Base-by-base conservation (phyloP, 495 filamentous ascomycete genomes). In the Terfezia boudieri region DNA sequence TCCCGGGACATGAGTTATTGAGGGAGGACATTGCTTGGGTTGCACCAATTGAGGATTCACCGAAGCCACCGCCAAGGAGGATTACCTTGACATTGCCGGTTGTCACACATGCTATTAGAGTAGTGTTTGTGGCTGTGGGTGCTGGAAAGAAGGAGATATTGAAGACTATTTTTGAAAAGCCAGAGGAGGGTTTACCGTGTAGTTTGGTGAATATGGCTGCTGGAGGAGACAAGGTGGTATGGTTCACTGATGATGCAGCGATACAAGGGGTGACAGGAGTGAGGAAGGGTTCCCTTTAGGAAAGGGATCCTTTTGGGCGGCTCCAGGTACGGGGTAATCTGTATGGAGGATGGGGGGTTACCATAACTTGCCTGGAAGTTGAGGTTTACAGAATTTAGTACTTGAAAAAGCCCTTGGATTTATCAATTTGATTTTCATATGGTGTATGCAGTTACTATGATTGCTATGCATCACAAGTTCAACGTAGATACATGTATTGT, bases 81-180 rank as follows among this genome's bases (percentile, higher is more conserved):
- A 92, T 98, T 67, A 96, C 90, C 0, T 74, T 98, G 17, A 92
- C 82, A 8, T 68, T 98, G 57, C 87, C 86, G 9, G 90, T 98
- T 38, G 79, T 94, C 37, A 83, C 78, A 10, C 85, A 92, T 63
- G 81, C 81, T 8, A 67, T 84, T 55, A 81, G 77, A 64, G 79
- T 98, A 60, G 90, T 81, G 7, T 98, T 96, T 60, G 81, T 98
- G 6, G 86, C 83, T 2, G 94, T 87, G 0, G 92, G 92, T 12
- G 82, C 62, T 0, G 80, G 79, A 17, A 98, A 98, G 78, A 82
- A 84, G 74, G 84, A 83, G 22, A 83, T 94, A 37, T 69, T 98
- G 73, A 87, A 83, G 73, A 71, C 83, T 66, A 95, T 96, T 59
- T 93, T 98, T 65, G 81, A 85, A 56, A 71, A 71, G 0, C 61